Evolutionary conservation across 129 eudicot species (phyloP).

Genomic region (Saussurea involucrata): DNA sequence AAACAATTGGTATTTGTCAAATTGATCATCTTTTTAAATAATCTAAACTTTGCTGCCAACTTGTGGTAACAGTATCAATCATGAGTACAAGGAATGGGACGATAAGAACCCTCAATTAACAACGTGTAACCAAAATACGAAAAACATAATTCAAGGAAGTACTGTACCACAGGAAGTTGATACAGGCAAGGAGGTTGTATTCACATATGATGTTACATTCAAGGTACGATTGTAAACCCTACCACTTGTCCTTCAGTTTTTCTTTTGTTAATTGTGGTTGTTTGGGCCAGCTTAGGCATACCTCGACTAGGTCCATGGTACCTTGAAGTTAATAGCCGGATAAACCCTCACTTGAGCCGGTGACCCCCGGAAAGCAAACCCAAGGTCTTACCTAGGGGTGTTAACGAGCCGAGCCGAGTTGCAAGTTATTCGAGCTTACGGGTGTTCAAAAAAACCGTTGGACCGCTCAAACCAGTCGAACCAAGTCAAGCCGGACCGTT

Average conservation of each 20-base stretch:
- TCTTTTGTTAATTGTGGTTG: neutral
- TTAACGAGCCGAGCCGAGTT: too few species aligned
- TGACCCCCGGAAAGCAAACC: too few species aligned
- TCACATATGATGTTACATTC: conserved; percentile 79
- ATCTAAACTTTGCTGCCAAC: conserved; percentile 7
- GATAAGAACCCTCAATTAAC: conserved; percentile 60
- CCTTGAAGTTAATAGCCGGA: neutral
- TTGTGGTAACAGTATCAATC: conserved; percentile 52
- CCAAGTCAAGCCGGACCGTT: too few species aligned
- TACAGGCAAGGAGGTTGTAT: conserved; percentile 54
- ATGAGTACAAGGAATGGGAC: conserved; percentile 83
- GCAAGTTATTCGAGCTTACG: too few species aligned
- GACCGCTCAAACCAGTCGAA: too few species aligned
- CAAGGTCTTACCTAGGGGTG: too few species aligned
- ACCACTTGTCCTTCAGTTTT: neutral
- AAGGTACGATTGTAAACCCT: conserved; percentile 43
- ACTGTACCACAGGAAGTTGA: conserved; percentile 81
- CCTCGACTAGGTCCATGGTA: neutral
- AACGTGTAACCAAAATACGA: conserved; percentile 68
- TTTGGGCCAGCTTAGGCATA: neutral
- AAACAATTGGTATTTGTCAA: neutral
- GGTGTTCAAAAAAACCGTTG: too few species aligned
- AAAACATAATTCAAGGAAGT: conserved; percentile 52
- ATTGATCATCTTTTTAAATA: neutral
- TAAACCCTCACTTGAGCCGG: too few species aligned